Conservation (phyloP, 139 green algal genomes). For the Axilococcus clingmanii region DNA sequence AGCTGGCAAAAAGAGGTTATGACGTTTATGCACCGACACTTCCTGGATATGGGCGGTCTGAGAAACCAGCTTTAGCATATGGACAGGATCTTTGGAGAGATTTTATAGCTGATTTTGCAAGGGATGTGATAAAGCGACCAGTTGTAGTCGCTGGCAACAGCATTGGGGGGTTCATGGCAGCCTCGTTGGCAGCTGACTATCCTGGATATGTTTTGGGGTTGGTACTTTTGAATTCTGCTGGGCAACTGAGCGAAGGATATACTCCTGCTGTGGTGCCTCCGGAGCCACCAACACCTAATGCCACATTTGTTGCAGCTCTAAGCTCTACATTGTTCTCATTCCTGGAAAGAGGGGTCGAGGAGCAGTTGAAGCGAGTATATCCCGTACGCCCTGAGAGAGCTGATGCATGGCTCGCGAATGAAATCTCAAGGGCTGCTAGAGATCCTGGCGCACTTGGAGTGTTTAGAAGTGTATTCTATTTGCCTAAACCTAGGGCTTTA, state of each 20-base stretch:
- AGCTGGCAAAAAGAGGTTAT: conserved; percentile 57
- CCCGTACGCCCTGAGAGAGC: conserved; percentile 49
- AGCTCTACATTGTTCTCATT: conserved; percentile 44
- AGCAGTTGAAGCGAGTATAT: conserved; percentile 62
- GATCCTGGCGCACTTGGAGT: conserved; percentile 53
- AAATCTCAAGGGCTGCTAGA: conserved; percentile 60
- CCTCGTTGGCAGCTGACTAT: conserved; percentile 50
- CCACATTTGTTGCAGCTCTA: conserved; percentile 25
- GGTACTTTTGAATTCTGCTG: conserved; percentile 59
- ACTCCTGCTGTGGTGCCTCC: conserved; percentile 4
- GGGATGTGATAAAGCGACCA: conserved; percentile 49
- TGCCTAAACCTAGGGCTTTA: conserved; percentile 67
- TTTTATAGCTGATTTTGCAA: conserved; percentile 67
- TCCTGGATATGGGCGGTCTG: conserved; percentile 68
- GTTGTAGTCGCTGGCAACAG: conserved; percentile 91
- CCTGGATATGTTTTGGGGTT: conserved; percentile 31
- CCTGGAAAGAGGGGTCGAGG: conserved; percentile 42
- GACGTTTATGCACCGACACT: conserved; percentile 69
- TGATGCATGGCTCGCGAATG: conserved; percentile 69
- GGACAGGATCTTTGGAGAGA: conserved; percentile 64
- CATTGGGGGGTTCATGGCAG: conserved; percentile 84
- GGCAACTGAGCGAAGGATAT: conserved; percentile 20
- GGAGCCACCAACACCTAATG: conserved; percentile 9
- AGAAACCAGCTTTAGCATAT: conserved; percentile 79
- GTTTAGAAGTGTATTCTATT: conserved; percentile 75